phyloP scores from a whole-genome alignment of 75 land plant species.

The Selaginella moellendorffii region DNA sequence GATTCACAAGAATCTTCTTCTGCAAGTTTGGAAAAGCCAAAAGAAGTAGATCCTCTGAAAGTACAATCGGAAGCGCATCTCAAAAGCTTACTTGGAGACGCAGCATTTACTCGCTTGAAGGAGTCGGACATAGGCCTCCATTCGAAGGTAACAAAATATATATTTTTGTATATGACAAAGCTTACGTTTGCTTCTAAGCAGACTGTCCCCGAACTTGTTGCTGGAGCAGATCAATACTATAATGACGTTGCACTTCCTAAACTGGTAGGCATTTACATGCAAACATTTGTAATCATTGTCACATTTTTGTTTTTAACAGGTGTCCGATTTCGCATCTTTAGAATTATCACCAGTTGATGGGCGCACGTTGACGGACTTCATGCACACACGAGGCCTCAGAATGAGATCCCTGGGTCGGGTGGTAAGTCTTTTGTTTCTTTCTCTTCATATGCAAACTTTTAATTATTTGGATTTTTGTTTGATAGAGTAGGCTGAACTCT shows the following conservation, averaged over 20 bases:
- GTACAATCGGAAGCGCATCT: constrained; percentile 23
- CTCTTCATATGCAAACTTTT: background rate
- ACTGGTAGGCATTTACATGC: constrained; percentile 36
- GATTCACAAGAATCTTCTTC: too few relatives aligned
- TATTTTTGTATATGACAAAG: background rate
- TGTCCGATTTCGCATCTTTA: constrained; percentile 86
- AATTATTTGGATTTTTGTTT: constrained; percentile 2
- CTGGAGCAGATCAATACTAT: constrained; percentile 55
- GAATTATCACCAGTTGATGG: constrained; percentile 97
- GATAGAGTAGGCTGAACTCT: constrained; percentile 54
- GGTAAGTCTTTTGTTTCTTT: constrained; percentile 31
- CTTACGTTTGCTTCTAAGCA: constrained; percentile 19
- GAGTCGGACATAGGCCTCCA: constrained; percentile 69
- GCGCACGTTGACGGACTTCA: constrained; percentile 79
- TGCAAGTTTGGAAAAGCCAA: constrained; percentile 16
- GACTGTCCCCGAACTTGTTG: constrained; percentile 50
- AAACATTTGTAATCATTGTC: background rate
- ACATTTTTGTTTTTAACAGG: constrained; percentile 24
- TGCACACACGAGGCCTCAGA: constrained; percentile 83
- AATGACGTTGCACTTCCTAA: constrained; percentile 80
- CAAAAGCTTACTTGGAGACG: constrained; percentile 36
- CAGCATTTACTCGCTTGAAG: constrained; percentile 48
- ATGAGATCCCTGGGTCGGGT: constrained; percentile 82
- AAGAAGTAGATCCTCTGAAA: constrained; percentile 7
- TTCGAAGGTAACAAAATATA: constrained; percentile 33